Evolutionary conservation across 225 moss, liverwort and hornwort species (phyloP).

Genomic region (Takakia lepidozioides): DNA sequence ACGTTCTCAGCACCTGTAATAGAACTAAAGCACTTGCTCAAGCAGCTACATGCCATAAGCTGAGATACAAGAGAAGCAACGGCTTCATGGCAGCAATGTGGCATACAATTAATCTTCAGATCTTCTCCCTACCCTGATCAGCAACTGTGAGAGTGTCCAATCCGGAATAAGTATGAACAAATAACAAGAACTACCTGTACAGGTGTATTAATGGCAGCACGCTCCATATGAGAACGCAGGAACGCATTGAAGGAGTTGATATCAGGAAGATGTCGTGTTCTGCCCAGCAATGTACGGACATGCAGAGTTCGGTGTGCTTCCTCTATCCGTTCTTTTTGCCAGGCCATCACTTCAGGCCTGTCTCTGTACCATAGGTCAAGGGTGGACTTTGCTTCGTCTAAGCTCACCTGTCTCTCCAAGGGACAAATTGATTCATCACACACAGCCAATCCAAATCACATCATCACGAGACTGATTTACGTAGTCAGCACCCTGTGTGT

Average conservation of each 20-base stretch:
- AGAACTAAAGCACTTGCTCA: background rate
- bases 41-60: too few species aligned
- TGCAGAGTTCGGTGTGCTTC: constrained; percentile 61
- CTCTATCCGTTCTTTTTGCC: constrained; percentile 72
- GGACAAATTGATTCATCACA: too few species aligned
- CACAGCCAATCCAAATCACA: too few species aligned
- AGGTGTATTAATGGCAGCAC: constrained; percentile 98
- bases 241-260: constrained; percentile 50
- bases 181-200: constrained; percentile 87
- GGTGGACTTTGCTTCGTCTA: constrained; percentile 84
- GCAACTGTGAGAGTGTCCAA: background rate
- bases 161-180: too few species aligned
- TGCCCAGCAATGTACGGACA: constrained; percentile 85
- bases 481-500: too few species aligned
- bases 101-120: too few species aligned
- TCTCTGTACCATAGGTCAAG: constrained; percentile 93
- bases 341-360: constrained; percentile 77
- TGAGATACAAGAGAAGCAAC: too few species aligned
- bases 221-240: constrained; percentile 74
- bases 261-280: constrained; percentile 95
- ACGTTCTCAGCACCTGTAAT: background rate
- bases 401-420: constrained; percentile 72
- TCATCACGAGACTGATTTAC: too few species aligned
- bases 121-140: too few species aligned
- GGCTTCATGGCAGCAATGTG: too few species aligned